A percentile compares a stretch with the other conserved stretches of the same genome.
These are phyloP conservation scores for Xylaria longipes DNA, from an alignment of 495 filamentous ascomycete species.

Conservation along the genomic window DNA sequence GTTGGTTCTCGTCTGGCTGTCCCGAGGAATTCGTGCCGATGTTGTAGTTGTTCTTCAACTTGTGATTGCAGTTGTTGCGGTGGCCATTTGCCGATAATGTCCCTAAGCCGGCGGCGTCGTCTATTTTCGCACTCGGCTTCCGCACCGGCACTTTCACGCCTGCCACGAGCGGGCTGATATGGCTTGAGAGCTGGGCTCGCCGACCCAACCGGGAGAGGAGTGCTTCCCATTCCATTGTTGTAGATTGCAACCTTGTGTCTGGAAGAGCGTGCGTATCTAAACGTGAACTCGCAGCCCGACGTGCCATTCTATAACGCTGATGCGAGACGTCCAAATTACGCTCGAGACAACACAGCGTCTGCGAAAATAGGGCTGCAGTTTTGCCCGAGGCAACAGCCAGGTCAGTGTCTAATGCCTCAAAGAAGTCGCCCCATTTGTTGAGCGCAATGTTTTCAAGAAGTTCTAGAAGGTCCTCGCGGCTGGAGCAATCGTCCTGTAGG, in stretches of 20 bases:
- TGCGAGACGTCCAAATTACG: constrained; percentile 36
- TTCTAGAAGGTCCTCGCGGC: constrained; percentile 15
- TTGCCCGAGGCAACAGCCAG: not conserved
- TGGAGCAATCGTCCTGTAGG: constrained; percentile 21
- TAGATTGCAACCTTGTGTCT: not conserved
- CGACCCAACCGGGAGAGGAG: constrained; percentile 39
- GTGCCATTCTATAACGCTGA: not conserved
- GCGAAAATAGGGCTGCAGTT: constrained; percentile 34
- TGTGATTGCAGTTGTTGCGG: not conserved
- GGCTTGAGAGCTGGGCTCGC: constrained; percentile 31
- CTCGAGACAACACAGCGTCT: constrained; percentile 42
- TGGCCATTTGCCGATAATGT: not conserved
- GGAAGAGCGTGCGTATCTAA: not conserved
- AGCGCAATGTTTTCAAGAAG: constrained; percentile 38
- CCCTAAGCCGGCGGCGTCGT: not conserved
- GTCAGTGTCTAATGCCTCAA: constrained; percentile 37
- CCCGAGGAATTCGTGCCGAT: not conserved
- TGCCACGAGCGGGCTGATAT: constrained; percentile 17
- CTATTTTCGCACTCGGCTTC: not conserved
- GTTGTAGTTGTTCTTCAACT: constrained; percentile 18
- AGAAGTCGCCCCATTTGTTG: constrained; percentile 45
- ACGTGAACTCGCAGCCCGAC: not conserved
- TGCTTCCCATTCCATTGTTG: constrained; percentile 32
- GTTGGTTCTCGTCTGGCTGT: constrained; percentile 39
- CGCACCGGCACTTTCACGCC: not conserved